phyloP scores from a whole-genome alignment of 2,329 filamentous ascomycete species.

The Myotisia sp. region DNA sequence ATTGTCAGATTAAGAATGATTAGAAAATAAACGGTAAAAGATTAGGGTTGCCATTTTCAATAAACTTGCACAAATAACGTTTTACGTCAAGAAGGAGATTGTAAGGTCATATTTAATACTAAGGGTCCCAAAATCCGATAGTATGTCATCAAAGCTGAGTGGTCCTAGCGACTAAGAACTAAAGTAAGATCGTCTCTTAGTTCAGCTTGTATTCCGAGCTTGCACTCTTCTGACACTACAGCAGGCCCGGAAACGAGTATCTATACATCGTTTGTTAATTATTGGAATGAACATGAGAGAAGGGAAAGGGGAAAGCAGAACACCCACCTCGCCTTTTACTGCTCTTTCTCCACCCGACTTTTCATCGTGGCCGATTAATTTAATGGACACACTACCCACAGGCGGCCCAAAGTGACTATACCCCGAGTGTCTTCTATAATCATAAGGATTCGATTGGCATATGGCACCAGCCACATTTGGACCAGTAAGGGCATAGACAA shows the following conservation, averaged over 20 bases:
- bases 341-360: constrained; percentile 25
- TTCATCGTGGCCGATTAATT: constrained; percentile 37
- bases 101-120: no score
- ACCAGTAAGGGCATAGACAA: constrained; percentile 74
- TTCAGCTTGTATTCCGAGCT: constrained; percentile 48
- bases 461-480: constrained; percentile 76
- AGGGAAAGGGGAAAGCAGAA: background rate
- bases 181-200: constrained; percentile 62
- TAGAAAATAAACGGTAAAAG: no score
- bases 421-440: constrained; percentile 50
- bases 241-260: constrained; percentile 59
- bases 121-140: no score
- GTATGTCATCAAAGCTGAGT: no score
- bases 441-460: constrained; percentile 74
- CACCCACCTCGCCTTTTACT: constrained; percentile 47
- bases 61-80: no score
- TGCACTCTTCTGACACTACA: constrained; percentile 53
- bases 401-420: constrained; percentile 68
- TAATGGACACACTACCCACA: constrained; percentile 63
- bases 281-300: no score
- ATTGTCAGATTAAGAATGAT: no score
- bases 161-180: no score
- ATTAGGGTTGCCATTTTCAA: no score
- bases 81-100: no score
- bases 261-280: constrained; percentile 35